Evolutionary conservation across 1,284 basidiomycete genomes (phyloP), one percentile per base, ranked within the genome.

Genomic region (Apiotrichum montevideense): DNA sequence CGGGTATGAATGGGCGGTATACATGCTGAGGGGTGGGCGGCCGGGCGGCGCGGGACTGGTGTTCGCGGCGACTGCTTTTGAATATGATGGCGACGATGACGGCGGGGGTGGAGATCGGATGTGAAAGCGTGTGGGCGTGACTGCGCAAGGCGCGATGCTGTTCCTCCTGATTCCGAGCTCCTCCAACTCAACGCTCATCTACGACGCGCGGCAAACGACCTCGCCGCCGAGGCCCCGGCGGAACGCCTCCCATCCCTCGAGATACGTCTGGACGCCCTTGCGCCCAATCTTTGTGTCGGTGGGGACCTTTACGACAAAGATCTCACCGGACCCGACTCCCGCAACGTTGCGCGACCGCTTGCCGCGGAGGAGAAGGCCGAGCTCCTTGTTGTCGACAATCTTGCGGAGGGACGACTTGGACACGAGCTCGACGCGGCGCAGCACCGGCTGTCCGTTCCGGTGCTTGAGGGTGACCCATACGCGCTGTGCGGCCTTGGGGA

Each of bases 241-340:
- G 71, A 69, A 77, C 35, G 75, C 75, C 59, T 77, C 73, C 74
- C 74, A 77, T 7, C 75, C 75, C 55, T 77, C 75, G 67, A 74
- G 65, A 58, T 69, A 73, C 33, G 61, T 59, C 14, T 68, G 63
- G 33, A 47, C 60, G 32, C 68, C 68, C 37, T 52, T 59, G 45
- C 65, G 59, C 9, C 63, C 67, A 13, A 35, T 39, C 21, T 47
- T 35, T 11, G 39, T 34, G 45, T 68, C 65, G 11, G 64, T 51
- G 33, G 55, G 45, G 35, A 71, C 70, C 52, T 66, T 68, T 13
- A 77, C 58, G 29, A 77, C 64, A 54, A 77, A 56, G 41, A 77
- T 63, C 61, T 77, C 75, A 33, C 73, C 75, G 52, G 75, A 69
- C 3, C 73, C 74, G 32, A 70, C 67, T 7, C 74, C 75, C 15